A percentile compares a stretch with the other conserved stretches of the same genome.
These are phyloP conservation scores for Biscogniauxia marginata DNA, from an alignment of 2,329 filamentous ascomycete species.

Conservation along the genomic window DNA sequence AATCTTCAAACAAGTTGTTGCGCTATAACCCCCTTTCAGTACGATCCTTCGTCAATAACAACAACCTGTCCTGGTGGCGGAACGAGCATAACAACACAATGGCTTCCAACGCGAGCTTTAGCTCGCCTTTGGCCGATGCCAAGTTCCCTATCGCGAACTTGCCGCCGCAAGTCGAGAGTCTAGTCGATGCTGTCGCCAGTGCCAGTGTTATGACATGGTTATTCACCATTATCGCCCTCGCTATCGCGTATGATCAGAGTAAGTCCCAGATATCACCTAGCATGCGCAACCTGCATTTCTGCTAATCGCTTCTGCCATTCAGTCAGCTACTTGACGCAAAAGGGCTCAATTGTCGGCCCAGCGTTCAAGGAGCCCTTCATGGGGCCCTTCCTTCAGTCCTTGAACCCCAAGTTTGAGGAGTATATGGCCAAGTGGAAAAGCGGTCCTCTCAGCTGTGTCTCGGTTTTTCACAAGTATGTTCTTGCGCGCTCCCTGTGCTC, in stretches of 20 bases:
- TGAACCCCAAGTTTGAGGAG: slow-evolving; percentile 87
- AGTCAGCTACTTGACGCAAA: slow-evolving; percentile 75
- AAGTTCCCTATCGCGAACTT: slow-evolving; percentile 49
- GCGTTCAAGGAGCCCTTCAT: slow-evolving; percentile 80
- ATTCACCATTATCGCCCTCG: slow-evolving; percentile 66
- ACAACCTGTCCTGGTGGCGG: neutral
- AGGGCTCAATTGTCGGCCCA: slow-evolving; percentile 74
- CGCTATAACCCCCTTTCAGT: slow-evolving; percentile 4
- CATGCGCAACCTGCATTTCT: slow-evolving; percentile 8
- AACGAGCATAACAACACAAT: slow-evolving; percentile 33
- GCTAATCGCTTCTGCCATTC: slow-evolving; percentile 19
- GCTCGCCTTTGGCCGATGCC: slow-evolving; percentile 66
- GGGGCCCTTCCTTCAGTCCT: slow-evolving; percentile 90
- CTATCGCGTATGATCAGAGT: slow-evolving; percentile 90
- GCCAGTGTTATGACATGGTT: slow-evolving; percentile 62
- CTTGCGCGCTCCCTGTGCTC: neutral
- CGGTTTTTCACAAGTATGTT: slow-evolving; percentile 95
- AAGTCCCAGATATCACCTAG: no score
- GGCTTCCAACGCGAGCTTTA: slow-evolving; percentile 62
- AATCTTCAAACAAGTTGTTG: slow-evolving; percentile 2
- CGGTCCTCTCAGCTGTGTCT: slow-evolving; percentile 91
- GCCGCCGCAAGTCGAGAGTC: slow-evolving; percentile 54
- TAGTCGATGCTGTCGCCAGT: slow-evolving; percentile 56
- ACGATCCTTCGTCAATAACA: neutral
- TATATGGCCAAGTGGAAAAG: slow-evolving; percentile 93